Conservation (phyloP, 768 basidiomycete genomes). For the Tylopilus intermedius region DNA sequence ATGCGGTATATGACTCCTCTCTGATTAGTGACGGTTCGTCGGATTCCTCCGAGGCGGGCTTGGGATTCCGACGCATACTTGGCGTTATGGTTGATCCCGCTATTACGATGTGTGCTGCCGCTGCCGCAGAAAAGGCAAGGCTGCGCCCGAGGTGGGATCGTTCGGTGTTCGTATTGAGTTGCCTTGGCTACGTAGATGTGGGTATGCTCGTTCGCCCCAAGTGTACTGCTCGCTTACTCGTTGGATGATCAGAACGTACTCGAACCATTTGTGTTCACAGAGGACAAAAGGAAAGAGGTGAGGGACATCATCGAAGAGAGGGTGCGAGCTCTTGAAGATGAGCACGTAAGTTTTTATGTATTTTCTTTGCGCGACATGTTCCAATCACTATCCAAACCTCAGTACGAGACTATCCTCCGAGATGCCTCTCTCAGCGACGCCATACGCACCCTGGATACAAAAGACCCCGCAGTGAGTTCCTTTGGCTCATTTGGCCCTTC, state of each 20-base stretch:
- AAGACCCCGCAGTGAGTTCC: slow-evolving; percentile 7
- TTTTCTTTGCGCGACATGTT: no score
- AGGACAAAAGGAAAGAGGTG: slow-evolving; percentile 52
- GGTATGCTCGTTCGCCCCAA: slow-evolving; percentile 15
- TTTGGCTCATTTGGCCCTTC: not conserved
- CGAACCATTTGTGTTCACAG: slow-evolving; percentile 65
- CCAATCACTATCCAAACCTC: not conserved
- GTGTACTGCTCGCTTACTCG: slow-evolving; percentile 5
- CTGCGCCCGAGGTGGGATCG: slow-evolving; percentile 68
- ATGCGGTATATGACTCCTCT: slow-evolving; percentile 86
- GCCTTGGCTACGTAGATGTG: slow-evolving; percentile 80
- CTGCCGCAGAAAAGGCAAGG: slow-evolving; percentile 60
- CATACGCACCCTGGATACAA: slow-evolving; percentile 21
- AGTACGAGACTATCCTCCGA: slow-evolving; percentile 23
- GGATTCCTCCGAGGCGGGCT: slow-evolving; percentile 7
- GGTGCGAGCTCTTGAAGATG: slow-evolving; percentile 64
- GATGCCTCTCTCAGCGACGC: slow-evolving; percentile 28
- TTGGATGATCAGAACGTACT: slow-evolving; percentile 48
- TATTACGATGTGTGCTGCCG: slow-evolving; percentile 64
- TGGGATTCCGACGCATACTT: slow-evolving; percentile 45
- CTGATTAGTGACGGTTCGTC: slow-evolving; percentile 52
- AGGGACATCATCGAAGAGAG: slow-evolving; percentile 56
- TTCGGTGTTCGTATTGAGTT: slow-evolving; percentile 82
- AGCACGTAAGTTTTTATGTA: slow-evolving; percentile 63
- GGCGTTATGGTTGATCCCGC: slow-evolving; percentile 84